A percentile compares a stretch with the other conserved stretches of the same genome.
Evolutionary conservation across 129 eudicot species (phyloP).

Genomic region (Tagetes erecta): DNA sequence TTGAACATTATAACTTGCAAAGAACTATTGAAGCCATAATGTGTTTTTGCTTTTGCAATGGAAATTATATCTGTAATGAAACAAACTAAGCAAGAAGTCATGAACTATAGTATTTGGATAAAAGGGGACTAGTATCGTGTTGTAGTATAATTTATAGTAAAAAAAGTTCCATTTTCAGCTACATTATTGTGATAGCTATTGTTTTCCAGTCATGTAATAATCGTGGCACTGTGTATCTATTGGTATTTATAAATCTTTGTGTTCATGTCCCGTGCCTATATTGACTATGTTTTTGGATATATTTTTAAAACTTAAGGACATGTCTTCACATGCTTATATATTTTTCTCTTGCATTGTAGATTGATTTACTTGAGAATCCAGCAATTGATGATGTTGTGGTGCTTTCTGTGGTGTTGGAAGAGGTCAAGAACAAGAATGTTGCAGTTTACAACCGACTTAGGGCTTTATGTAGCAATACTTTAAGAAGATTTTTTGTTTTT

Average conservation of each 20-base stretch:
- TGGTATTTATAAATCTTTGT: neutral
- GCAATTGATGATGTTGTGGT: conserved; percentile 89
- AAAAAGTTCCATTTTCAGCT: neutral
- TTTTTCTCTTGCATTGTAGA: conserved; percentile 40
- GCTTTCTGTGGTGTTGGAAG: conserved; percentile 87
- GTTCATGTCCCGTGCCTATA: neutral
- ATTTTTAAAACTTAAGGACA: neutral
- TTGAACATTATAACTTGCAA: neutral
- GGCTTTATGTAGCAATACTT: conserved; percentile 75
- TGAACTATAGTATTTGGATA: neutral
- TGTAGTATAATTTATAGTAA: neutral
- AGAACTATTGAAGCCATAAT: conserved; percentile 1
- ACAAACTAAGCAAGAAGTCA: neutral
- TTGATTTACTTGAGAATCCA: conserved; percentile 86
- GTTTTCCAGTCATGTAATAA: conserved; percentile 1
- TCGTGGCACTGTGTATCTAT: neutral
- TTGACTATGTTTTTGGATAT: neutral
- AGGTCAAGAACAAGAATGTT: conserved; percentile 85
- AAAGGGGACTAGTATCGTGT: neutral
- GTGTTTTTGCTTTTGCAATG: neutral
- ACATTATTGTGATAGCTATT: neutral
- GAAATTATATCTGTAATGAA: neutral
- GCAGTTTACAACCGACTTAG: conserved; percentile 80
- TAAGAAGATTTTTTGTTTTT: conserved; percentile 78
- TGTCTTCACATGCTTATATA: conserved; percentile 17